Evolutionary conservation across 1,284 basidiomycete species (phyloP).

Genomic region (Ustilago lituana): DNA sequence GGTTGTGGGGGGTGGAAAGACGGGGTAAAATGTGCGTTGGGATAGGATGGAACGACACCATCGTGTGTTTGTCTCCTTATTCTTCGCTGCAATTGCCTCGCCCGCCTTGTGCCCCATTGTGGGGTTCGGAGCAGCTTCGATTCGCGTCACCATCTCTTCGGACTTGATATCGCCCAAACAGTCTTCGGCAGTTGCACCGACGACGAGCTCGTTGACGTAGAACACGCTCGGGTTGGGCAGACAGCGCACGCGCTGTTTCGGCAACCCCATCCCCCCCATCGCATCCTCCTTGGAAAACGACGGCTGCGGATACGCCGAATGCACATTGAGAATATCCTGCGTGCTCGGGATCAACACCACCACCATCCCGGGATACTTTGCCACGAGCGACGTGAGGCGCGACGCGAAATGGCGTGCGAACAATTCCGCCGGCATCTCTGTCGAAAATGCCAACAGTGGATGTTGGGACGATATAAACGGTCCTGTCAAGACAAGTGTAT

Average conservation of each 20-base stretch:
- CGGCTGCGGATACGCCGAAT: conserved; percentile 87
- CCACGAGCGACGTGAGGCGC: conserved; percentile 74
- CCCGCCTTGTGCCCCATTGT: too few relatives aligned
- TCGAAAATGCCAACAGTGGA: conserved; percentile 79
- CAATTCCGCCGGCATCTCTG: conserved; percentile 75
- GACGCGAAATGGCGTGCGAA: conserved; percentile 77
- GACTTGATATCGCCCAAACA: conserved; percentile 86
- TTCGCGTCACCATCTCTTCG: conserved; percentile 81
- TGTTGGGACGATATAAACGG: conserved; percentile 87
- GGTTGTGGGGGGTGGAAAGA: conserved; percentile 85
- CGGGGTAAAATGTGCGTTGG: conserved; percentile 92
- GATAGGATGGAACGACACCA: conserved; percentile 77
- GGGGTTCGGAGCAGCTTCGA: conserved; percentile 65
- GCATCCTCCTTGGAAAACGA: conserved; percentile 71
- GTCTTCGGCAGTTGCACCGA: conserved; percentile 84
- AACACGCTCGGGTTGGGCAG: conserved; percentile 89
- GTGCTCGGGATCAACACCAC: conserved; percentile 83
- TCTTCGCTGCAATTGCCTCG: conserved; percentile 62
- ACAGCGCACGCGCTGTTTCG: conserved; percentile 74
- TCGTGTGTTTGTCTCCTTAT: conserved; percentile 34
- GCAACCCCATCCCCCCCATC: conserved; percentile 19
- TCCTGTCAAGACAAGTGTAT: conserved; percentile 81
- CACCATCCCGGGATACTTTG: conserved; percentile 75
- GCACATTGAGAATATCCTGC: conserved; percentile 80
- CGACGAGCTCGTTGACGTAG: conserved; percentile 81